Conservation (phyloP, 192 early-diverging fungal species). For the Tieghemiomyces parasiticus region DNA sequence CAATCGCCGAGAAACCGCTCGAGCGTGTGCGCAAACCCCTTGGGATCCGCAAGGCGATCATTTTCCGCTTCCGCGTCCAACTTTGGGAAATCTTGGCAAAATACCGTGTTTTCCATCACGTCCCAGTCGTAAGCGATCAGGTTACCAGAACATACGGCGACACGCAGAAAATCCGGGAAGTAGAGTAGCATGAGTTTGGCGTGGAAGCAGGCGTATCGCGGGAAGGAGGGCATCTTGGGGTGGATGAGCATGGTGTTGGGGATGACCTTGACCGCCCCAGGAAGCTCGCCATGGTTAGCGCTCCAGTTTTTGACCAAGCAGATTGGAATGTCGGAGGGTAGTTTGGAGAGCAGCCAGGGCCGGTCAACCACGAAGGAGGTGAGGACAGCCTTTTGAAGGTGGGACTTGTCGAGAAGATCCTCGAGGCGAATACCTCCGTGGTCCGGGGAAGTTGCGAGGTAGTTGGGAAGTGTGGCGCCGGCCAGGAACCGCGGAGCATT, state of each 20-base stretch:
- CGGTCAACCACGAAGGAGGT: conserved; percentile 26
- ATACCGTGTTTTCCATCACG: conserved; percentile 6
- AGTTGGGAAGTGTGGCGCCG: too few relatives aligned
- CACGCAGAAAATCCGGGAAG: conserved; percentile 25
- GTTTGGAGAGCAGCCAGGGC: conserved; percentile 22
- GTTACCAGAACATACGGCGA: conserved; percentile 36
- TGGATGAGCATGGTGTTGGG: conserved; percentile 19
- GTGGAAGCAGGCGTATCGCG: conserved; percentile 31
- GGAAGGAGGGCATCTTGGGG: conserved; percentile 22
- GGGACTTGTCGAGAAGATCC: too few relatives aligned
- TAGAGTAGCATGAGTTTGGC: conserved; percentile 38
- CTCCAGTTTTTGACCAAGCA: conserved; percentile 25
- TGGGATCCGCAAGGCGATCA: too few relatives aligned
- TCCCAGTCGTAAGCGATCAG: conserved; percentile 20
- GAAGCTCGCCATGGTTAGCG: conserved; percentile 8
- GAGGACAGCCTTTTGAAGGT: conserved; percentile 25
- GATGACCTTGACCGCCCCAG: conserved; percentile 11
- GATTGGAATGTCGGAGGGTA: conserved; percentile 23
- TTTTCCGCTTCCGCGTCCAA: too few relatives aligned
- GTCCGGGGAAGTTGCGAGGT: too few relatives aligned
- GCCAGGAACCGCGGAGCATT: too few relatives aligned
- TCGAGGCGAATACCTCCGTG: too few relatives aligned
- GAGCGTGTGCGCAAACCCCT: too few relatives aligned
- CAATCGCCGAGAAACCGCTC: conserved; percentile 5
- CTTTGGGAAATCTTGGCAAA: conserved; percentile 11